Conservation (phyloP, 2,329 filamentous ascomycete species). For the Ceratocystis diversiconidia region DNA sequence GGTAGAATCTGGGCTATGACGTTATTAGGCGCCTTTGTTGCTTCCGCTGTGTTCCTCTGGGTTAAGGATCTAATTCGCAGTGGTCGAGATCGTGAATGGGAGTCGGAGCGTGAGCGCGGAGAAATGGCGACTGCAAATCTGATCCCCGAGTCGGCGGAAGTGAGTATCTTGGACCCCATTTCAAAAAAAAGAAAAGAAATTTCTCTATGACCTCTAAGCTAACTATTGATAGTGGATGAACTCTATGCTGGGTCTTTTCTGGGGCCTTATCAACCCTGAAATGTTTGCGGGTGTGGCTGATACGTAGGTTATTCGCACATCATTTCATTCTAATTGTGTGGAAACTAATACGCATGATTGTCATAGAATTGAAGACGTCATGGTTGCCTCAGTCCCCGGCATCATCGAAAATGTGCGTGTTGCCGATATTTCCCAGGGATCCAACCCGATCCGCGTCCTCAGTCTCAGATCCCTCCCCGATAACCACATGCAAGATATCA, state of each 20-base stretch:
- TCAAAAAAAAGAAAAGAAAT: no score
- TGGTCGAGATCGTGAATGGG: slow-evolving; percentile 75
- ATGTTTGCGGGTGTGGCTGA: slow-evolving; percentile 91
- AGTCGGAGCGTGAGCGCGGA: slow-evolving; percentile 70
- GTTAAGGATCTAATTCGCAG: slow-evolving; percentile 72
- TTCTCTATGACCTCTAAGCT: not conserved
- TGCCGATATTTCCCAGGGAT: slow-evolving; percentile 87
- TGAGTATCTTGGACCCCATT: slow-evolving; percentile 10
- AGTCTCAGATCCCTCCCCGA: slow-evolving; percentile 74
- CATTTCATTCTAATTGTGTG: rapidly evolving
- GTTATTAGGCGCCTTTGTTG: slow-evolving; percentile 55
- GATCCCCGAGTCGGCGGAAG: slow-evolving; percentile 76
- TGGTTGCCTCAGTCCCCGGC: slow-evolving; percentile 86
- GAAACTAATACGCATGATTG: not conserved
- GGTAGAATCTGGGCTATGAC: slow-evolving; percentile 63
- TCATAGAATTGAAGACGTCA: slow-evolving; percentile 52
- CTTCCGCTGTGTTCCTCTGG: slow-evolving; percentile 76
- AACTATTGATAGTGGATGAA: slow-evolving; percentile 60
- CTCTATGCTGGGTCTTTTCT: slow-evolving; percentile 66
- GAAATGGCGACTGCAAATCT: slow-evolving; percentile 76
- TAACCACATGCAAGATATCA: slow-evolving; percentile 64
- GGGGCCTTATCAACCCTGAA: slow-evolving; percentile 87
- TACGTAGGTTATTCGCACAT: slow-evolving; percentile 33
- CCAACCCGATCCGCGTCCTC: slow-evolving; percentile 75
- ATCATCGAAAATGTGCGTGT: slow-evolving; percentile 91